Evolutionary conservation across 1,284 basidiomycete genomes (phyloP), one percentile per base, ranked within the genome.

Genomic region (Malassezia furfur): DNA sequence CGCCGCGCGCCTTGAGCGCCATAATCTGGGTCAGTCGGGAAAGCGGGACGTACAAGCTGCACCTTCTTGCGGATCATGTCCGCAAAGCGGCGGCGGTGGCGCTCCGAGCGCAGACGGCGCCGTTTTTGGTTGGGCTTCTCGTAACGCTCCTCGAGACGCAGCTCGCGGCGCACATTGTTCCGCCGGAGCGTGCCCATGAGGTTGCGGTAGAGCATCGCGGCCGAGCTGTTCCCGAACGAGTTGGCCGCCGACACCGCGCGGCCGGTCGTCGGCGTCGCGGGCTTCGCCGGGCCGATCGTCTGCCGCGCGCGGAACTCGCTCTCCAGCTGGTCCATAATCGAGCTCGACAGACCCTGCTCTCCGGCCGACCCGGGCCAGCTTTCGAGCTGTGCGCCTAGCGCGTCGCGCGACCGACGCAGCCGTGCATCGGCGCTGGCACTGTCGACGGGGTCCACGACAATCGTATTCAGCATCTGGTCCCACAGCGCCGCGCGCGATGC

Each of bases 91-190:
- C 70, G 64, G 32, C 71, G 60, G 48, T 74, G 71, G 10, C 71
- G 58, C 49, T 72, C 71, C 36, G 64, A 67, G 46, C 64, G 62
- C 60, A 69, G 67, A 49, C 71, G 61, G 38, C 68, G 64, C 28
- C 68, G 61, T 53, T 64, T 64, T 48, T 71, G 61, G 43, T 72
- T 74, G 19, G 71, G 71, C 57, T 74, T 74, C 49, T 74, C 71
- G 55, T 72, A 72, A 14, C 71, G 52, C 53, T 74, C 60, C 15
- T 58, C 58, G 32, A 71, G 52, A 31, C 59, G 51, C n/a, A 74
- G 57, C 52, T 74, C 71, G n/a, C 59, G 49, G 6, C 69, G 43
- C 8, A 74, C 57, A 41, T 69, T 66, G 55, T 74, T 72, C 17
- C 63, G 50, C n/a, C 39, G 37, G 1, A 57, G 43, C 19, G 47